Evolutionary conservation across 257 asterid species (phyloP), one percentile per base, ranked within the genome.

Genomic region (Penstemon barbatus): DNA sequence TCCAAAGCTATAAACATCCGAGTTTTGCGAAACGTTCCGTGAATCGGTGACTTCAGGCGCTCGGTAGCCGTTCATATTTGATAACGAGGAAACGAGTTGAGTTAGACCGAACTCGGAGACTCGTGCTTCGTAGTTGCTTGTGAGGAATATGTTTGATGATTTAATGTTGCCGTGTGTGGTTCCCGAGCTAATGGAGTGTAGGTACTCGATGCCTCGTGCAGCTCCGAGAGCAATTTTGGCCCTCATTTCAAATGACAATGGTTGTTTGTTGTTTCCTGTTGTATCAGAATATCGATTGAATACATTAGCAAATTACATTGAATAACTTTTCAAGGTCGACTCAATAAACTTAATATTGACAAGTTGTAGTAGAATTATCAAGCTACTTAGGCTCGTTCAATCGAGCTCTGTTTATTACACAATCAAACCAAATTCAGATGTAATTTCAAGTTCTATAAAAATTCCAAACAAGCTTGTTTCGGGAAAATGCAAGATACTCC

Each of bases 111-210:
- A 75, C 50, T 87, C 87, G 2, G 85, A 74, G 53, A 83, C 58
- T 0, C 76, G 62, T 4, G 83, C 81, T 1, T 50, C 63, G 67
- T 83, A 74, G 74, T 76, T 59, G 11, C 69, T 72, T 2, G 77
- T 63, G 73, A 87, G 71, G 75, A 88, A 75, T 7, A 88, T 65
- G 82, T 85, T 88, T 8, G 95, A 83, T 1, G 92, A 80, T 40
- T 77, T 83, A 78, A 88, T 66, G 79, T 85, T 88, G 76, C 95
- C 92, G 64, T 88, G 92, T n/a, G 72, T 18, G 33, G 73, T 41
- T 10, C 12, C 51, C 10, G 77, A 62, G 73, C 79, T 61, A 0
- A 52, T 57, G 13, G 90, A 85, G 73, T 83, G 95, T 44, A 87
- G 85, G 42, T 83, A 73, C 58, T 73, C 75, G 43, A 88, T 69